Conservation (phyloP, 176 grass and related monocot genomes). For the Bolboschoenus planiculmis region DNA sequence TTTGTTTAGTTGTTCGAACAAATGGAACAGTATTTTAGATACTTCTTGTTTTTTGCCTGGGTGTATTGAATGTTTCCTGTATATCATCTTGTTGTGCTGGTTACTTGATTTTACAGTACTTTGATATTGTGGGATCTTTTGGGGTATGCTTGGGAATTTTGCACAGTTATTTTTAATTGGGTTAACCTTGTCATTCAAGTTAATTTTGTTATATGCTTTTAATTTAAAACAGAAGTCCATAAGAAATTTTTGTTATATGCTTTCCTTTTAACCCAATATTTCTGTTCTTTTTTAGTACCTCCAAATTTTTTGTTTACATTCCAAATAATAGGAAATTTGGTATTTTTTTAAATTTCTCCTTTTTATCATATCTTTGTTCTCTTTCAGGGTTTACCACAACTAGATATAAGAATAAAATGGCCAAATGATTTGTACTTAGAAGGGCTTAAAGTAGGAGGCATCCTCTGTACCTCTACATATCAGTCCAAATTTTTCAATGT, state of each 20-base stretch:
- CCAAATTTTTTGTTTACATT: neutral
- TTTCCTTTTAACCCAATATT: neutral
- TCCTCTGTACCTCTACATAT: conserved; percentile 83
- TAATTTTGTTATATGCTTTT: neutral
- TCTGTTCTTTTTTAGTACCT: neutral
- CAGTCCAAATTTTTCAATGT: conserved; percentile 70
- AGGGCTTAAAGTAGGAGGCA: conserved; percentile 88
- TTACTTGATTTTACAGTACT: neutral
- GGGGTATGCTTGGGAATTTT: neutral
- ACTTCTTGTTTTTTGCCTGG: neutral
- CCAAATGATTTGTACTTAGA: conserved; percentile 93
- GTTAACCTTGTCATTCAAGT: neutral
- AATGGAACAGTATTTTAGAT: neutral
- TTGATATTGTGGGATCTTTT: neutral
- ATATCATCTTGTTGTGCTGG: neutral
- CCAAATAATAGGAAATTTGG: neutral
- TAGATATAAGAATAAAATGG: conserved; percentile 94
- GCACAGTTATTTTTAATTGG: neutral
- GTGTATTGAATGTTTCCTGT: neutral
- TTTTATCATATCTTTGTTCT: neutral
- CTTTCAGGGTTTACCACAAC: conserved; percentile 53
- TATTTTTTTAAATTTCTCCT: neutral
- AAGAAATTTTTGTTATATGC: neutral
- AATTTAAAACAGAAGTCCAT: neutral
- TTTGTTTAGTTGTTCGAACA: neutral